Conservation (phyloP, 2,329 filamentous ascomycete species). For the Colletotrichum caudatum region DNA sequence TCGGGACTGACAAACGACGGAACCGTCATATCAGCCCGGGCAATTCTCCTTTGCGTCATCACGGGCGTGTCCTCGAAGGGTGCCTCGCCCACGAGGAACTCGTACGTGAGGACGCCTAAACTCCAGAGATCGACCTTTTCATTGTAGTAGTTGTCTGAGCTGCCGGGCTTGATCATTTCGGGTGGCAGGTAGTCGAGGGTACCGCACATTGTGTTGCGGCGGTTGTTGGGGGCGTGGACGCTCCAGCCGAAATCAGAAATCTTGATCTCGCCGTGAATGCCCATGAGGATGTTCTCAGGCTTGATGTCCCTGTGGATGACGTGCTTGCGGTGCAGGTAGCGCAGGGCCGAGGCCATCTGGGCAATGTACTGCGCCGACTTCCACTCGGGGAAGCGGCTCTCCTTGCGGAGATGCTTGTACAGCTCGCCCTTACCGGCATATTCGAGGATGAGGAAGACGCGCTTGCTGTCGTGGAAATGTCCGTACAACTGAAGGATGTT, state of each 20-base stretch:
- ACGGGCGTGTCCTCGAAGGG: conserved; percentile 96
- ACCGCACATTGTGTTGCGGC: conserved; percentile 94
- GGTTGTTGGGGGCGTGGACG: conserved; percentile 95
- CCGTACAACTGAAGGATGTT: conserved; percentile 88
- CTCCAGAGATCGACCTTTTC: conserved; percentile 99
- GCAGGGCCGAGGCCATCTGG: conserved; percentile 89
- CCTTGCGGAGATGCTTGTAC: conserved; percentile 86
- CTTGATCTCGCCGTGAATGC: conserved; percentile 98
- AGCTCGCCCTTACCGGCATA: conserved; percentile 88
- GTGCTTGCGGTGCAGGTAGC: conserved; percentile 95
- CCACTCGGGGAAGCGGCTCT: conserved; percentile 85
- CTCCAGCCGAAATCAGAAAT: conserved; percentile 99
- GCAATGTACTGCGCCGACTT: conserved; percentile 89
- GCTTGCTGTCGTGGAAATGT: conserved; percentile 90
- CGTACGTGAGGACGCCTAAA: conserved; percentile 93
- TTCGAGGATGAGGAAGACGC: conserved; percentile 88
- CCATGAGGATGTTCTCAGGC: conserved; percentile 95
- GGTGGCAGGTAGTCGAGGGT: conserved; percentile 97
- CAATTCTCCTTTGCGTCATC: conserved; percentile 93
- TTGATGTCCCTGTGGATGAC: conserved; percentile 99
- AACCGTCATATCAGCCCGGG: conserved; percentile 89
- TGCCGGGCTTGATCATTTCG: conserved; percentile 92
- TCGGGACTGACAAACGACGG: conserved; percentile 91
- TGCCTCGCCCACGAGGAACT: conserved; percentile 95
- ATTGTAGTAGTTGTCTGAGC: conserved; percentile 87